Conservation (phyloP, 2,329 filamentous ascomycete genomes). For the Aspergillus udagawae region DNA sequence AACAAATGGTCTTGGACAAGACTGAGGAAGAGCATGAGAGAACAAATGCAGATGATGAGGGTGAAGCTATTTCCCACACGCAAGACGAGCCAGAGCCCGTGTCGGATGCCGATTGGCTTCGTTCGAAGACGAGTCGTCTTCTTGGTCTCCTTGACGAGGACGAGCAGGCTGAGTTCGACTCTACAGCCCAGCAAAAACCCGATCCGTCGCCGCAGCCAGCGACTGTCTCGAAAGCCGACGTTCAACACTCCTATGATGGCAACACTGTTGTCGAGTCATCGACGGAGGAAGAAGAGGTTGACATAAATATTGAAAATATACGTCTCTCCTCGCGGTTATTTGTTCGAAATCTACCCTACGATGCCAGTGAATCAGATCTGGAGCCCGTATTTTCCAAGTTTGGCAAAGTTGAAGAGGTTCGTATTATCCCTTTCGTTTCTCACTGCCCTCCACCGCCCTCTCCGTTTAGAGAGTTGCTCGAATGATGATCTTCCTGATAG, state of each 20-base stretch:
- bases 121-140: constrained; percentile 80
- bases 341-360: constrained; percentile 82
- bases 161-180: constrained; percentile 39
- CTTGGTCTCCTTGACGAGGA: constrained; percentile 77
- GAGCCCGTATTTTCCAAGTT: constrained; percentile 65
- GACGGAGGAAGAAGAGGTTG: constrained; percentile 18
- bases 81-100: constrained; percentile 35
- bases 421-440: constrained; percentile 32
- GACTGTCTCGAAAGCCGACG: constrained; percentile 7
- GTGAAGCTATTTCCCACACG: constrained; percentile 21
- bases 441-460: constrained; percentile 10
- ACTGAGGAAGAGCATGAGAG: constrained; percentile 16
- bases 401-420: constrained; percentile 83
- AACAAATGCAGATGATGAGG: constrained; percentile 14
- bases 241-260: constrained; percentile 11
- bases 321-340: constrained; percentile 75
- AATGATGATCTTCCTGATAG: constrained; percentile 99
- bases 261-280: constrained; percentile 8
- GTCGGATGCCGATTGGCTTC: constrained; percentile 86
- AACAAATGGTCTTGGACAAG: constrained; percentile 23
- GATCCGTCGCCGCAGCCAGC: constrained; percentile 10
- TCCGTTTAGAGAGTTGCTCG: constrained; percentile 33
- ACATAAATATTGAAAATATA: constrained; percentile 58
- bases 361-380: constrained; percentile 71
- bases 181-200: constrained; percentile 22